Evolutionary conservation across 805 yeast genomes (phyloP), one percentile per base, ranked within the genome.

Genomic region (Komagataella kurtzmanii): DNA sequence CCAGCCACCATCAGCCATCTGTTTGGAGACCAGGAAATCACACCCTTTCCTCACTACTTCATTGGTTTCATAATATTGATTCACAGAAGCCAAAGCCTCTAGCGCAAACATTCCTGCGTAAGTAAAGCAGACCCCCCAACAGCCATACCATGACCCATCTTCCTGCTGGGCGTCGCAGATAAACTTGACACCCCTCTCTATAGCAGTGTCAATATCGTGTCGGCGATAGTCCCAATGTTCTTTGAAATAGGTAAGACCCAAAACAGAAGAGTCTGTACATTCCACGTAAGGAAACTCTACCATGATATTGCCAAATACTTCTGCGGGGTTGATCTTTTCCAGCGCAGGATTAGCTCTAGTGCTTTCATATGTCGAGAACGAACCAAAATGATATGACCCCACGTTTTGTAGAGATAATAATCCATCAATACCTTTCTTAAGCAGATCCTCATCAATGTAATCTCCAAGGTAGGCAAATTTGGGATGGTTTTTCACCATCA

Each of bases 81-180:
- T 87, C 24, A 84, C 83, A 3, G 91, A 78, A 24, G 79, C 71
- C 49, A 93, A 72, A 0, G 98, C 98, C 59, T 93, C 99, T 24
- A 93, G 66, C 0, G 99, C 99, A 76, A 93, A 93, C 99, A 93
- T 93, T 1, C 89, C 86, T 0, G 98, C 98, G 65, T 93, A 93
- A 0, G 97, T 87, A 63, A 75, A 89, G 63, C 99, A 93, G 4
- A 93, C 83, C 44, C 99, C 99, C 99, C 99, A 93, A 45, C 88
- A 81, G 1, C 99, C 99, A 64, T 90, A 95, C 98, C 98, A 93
- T 12, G 95, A 82, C 0, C 99, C 99, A 65, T 93, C 96, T 0
- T 61, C 60, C 47, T 73, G 70, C 65, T 93, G 99, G 2, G 78
- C 77, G 2, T 70, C 65, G 49, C 76, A 77, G 47, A 93, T 86